Base-by-base conservation (phyloP, 2,329 filamentous ascomycete genomes). In the Berkeleyomyces rouxiae region DNA sequence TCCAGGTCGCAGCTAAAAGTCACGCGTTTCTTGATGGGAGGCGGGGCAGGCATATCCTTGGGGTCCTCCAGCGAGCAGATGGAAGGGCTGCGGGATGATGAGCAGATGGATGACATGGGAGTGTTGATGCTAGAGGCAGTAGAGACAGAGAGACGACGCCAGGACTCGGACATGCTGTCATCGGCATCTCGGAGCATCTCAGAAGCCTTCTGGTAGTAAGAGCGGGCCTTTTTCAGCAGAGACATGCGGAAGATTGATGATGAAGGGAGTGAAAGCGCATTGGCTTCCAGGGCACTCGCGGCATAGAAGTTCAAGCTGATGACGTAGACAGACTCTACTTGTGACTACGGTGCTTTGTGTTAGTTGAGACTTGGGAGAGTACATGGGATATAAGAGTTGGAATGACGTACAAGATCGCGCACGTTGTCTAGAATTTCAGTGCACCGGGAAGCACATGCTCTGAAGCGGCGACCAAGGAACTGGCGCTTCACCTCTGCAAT, bases 221-320 rank as follows among this genome's bases (percentile, higher is more conserved):
- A 69, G 58, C 76, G 76, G 4, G 81, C 79, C 66, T 82, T 76
- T 43, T 74, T 72, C 4, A 83, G 73, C 5, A 83, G 72, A 61
- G 70, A 75, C 42, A 71, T 71, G 53, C 79, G 77, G 65, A 77
- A 74, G 2, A 75, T 70, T 0, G 78, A 78, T 1, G 74, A 74
- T 9, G 74, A 70, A 13, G 75, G 74, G 6, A 82, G 71, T 43
- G 75, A 73, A 37, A 76, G 75, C 1, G 79, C 79, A 67, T 80
- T 79, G 73, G 79, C 78, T 67, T 83, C 81, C 49, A 81, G 74
- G 11, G 81, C 78, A n/a, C 75, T 78, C 23, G 81, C 81, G n/a
- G 80, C 81, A 65, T 83, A 84, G 69, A 83, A 83, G 69, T 82
- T 77, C 4, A 84, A 74, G 65, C 82, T 82, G 66, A 83, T 79